Evolutionary conservation across 371 early-diverging fungal genomes (phyloP).

Genomic region (Rhizomucor miehei): DNA sequence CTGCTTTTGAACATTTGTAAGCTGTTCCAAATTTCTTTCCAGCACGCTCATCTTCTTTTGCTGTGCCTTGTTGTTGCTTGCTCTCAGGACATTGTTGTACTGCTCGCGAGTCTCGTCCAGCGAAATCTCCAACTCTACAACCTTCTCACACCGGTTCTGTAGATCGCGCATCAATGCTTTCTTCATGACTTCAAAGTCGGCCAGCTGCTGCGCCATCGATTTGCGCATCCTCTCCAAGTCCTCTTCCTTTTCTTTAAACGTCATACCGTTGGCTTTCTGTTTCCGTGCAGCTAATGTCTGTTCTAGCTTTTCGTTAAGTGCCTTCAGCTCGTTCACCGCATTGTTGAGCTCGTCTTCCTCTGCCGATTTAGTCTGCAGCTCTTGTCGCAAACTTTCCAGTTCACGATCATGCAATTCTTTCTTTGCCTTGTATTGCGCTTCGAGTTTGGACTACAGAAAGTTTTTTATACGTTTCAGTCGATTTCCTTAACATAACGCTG

Average conservation of each 20-base stretch:
- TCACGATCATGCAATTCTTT: constrained; percentile 77
- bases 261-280: constrained; percentile 30
- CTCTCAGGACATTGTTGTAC: constrained; percentile 79
- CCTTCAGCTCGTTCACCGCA: constrained; percentile 56
- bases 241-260: constrained; percentile 78
- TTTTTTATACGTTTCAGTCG: no score
- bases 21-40: constrained; percentile 93
- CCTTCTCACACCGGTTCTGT: constrained; percentile 93
- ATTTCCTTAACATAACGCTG: no score
- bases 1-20: constrained; percentile 92
- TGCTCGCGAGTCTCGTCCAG: constrained; percentile 92
- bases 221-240: constrained; percentile 86
- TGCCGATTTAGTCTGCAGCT: no score
- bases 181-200: constrained; percentile 96
- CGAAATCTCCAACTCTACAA: constrained; percentile 91
- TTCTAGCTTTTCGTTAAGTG: constrained; percentile 63
- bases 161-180: constrained; percentile 94
- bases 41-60: constrained; percentile 94
- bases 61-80: constrained; percentile 80
- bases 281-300: constrained; percentile 9
- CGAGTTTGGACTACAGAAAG: no score
- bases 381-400: no score
- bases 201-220: constrained; percentile 86
- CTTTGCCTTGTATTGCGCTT: no score
- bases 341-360: constrained; percentile 59